Evolutionary conservation across 2,329 filamentous ascomycete genomes (phyloP).

Genomic region (Xylogone sp.): DNA sequence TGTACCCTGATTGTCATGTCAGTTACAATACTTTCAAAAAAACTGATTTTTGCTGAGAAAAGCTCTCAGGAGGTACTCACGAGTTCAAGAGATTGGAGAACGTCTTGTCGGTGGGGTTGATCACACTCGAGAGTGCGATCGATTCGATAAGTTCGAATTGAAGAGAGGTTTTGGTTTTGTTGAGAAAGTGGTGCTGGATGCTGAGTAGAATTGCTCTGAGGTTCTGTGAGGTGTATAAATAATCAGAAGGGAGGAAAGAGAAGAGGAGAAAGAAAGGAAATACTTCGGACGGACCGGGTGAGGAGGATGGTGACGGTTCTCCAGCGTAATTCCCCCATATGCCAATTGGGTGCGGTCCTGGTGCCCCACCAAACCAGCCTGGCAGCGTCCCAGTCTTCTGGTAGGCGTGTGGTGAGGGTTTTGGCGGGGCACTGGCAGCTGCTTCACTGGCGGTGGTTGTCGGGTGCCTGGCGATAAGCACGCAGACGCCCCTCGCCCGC

Average conservation of each 20-base stretch:
- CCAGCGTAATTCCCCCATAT: not conserved
- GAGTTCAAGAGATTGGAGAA: constrained; percentile 98
- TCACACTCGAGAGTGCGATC: constrained; percentile 29
- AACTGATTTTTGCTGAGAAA: constrained; percentile 3
- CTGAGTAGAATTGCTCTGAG: not conserved
- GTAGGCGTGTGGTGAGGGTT: no score
- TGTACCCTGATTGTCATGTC: constrained; percentile 61
- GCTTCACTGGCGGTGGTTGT: no score
- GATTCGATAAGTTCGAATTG: constrained; percentile 6
- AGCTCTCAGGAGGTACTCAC: constrained; percentile 55
- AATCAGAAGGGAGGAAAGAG: not conserved
- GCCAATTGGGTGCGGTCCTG: not conserved
- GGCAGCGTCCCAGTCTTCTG: no score
- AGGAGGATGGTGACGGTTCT: not conserved
- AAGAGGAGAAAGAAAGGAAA: constrained; percentile 4
- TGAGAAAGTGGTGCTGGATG: constrained; percentile 3
- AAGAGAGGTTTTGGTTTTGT: no score
- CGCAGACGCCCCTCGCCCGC: no score
- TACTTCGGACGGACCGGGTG: constrained; percentile 1
- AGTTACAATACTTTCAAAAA: constrained; percentile 7
- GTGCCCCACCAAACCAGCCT: not conserved
- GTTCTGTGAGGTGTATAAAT: not conserved
- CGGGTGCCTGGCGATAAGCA: no score
- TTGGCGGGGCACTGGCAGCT: no score
- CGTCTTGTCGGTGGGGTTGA: constrained; percentile 73